Conservation (phyloP, 1,284 basidiomycete species). For the Moniliophthora roreri region DNA sequence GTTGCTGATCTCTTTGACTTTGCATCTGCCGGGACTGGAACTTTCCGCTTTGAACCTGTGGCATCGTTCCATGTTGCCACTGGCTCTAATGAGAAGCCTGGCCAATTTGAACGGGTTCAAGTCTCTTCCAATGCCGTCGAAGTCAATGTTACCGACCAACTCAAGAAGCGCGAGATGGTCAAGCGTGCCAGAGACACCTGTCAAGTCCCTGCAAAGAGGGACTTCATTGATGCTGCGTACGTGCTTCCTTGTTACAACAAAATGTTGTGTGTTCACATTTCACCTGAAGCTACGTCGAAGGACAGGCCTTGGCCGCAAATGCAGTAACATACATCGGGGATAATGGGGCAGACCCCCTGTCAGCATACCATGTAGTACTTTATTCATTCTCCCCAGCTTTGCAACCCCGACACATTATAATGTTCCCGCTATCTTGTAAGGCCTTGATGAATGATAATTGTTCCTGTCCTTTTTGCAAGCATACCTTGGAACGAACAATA, state of each 20-base stretch:
- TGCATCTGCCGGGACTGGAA: constrained; percentile 30
- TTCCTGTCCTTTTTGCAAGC: no score
- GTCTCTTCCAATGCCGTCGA: constrained; percentile 25
- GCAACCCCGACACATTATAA: no score
- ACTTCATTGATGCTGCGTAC: constrained; percentile 34
- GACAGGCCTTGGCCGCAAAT: constrained; percentile 14
- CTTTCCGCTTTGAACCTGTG: constrained; percentile 32
- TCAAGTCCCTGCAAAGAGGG: constrained; percentile 24
- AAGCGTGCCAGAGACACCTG: constrained; percentile 35
- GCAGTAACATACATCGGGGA: constrained; percentile 18
- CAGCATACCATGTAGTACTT: no score
- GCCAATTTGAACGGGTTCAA: constrained; percentile 23
- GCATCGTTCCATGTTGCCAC: constrained; percentile 31
- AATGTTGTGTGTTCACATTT: neutral
- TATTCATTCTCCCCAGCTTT: no score
- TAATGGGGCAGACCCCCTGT: no score
- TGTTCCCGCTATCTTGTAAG: no score
- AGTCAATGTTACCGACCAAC: constrained; percentile 29
- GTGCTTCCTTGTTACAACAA: neutral
- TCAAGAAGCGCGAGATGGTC: constrained; percentile 28
- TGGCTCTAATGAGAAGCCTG: constrained; percentile 19
- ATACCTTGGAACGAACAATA: no score
- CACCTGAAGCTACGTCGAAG: constrained; percentile 16
- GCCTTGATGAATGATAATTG: no score
- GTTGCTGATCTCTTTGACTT: constrained; percentile 37